A percentile compares a stretch with the other conserved stretches of the same genome.
Conservation (phyloP, 495 filamentous ascomycete genomes). For the Neurospora sp. region DNA sequence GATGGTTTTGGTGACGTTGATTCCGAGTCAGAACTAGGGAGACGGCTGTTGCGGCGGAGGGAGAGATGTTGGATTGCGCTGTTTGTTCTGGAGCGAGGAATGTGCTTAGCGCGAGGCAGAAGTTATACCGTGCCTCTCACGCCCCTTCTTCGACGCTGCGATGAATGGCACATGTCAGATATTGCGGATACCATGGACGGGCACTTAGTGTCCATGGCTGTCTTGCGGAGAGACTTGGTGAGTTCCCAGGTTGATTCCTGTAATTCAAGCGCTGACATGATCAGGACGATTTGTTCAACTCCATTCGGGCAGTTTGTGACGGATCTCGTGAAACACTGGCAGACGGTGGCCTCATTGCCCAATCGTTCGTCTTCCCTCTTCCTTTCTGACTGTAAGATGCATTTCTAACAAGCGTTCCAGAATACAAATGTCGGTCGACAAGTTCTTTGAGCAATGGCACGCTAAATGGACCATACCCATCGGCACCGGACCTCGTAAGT, state of each 20-base stretch:
- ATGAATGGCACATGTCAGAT: conserved; percentile 53
- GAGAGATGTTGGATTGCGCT: conserved; percentile 62
- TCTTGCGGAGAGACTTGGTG: conserved; percentile 57
- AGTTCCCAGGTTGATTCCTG: conserved; percentile 4
- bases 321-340: conserved; percentile 34
- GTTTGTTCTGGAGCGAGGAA: conserved; percentile 63
- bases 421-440: conserved; percentile 50
- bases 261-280: conserved; percentile 3
- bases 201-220: conserved; percentile 56
- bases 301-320: conserved; percentile 54
- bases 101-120: conserved; percentile 58
- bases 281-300: conserved; percentile 49
- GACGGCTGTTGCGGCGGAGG: conserved; percentile 49
- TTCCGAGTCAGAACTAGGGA: conserved; percentile 46
- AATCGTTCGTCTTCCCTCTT: conserved; percentile 32
- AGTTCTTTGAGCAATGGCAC: conserved; percentile 53
- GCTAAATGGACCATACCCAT: conserved; percentile 50
- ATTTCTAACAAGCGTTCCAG: conserved; percentile 16
- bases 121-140: conserved; percentile 57
- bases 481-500: conserved; percentile 44
- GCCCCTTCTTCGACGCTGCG: conserved; percentile 53
- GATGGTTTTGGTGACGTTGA: conserved; percentile 58
- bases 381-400: not conserved
- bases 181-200: conserved; percentile 59
- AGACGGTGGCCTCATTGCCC: conserved; percentile 43